A percentile compares a stretch with the other conserved stretches of the same genome.
phyloP scores from a whole-genome alignment of 345 rosid genomes.

The Psidium guajava region DNA sequence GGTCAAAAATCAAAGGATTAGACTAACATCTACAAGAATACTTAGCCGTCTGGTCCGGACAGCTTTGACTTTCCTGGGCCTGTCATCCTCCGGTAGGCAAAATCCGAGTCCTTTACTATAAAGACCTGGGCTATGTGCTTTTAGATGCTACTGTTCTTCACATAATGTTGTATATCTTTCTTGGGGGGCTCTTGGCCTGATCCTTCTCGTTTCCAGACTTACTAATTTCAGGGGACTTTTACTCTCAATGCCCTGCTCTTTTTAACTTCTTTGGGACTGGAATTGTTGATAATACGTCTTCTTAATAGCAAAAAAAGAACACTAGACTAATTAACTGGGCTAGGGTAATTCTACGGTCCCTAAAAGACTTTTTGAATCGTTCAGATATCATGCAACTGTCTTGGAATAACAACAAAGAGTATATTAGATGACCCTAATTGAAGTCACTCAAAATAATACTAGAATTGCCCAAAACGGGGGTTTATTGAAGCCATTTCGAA shows the following conservation, averaged over 20 bases:
- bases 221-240: not conserved
- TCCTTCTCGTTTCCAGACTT: not conserved
- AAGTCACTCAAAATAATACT: too few relatives aligned
- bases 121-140: too few relatives aligned
- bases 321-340: too few relatives aligned
- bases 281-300: not conserved
- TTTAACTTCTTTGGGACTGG: not conserved
- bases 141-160: too few relatives aligned
- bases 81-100: not conserved
- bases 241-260: not conserved
- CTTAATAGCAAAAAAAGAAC: not conserved
- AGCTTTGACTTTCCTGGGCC: not conserved
- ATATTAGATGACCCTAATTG: not conserved
- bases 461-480: too few relatives aligned
- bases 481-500: too few relatives aligned
- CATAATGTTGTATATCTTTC: not conserved
- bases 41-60: not conserved
- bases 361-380: not conserved
- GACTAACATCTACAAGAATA: too few relatives aligned
- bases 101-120: not conserved
- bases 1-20: too few relatives aligned
- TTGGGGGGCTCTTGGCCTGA: not conserved
- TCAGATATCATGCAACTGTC: not conserved
- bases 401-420: not conserved
- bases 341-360: not conserved